phyloP scores from a whole-genome alignment of 495 filamentous ascomycete species.

The Talaromyces stipitatus region DNA sequence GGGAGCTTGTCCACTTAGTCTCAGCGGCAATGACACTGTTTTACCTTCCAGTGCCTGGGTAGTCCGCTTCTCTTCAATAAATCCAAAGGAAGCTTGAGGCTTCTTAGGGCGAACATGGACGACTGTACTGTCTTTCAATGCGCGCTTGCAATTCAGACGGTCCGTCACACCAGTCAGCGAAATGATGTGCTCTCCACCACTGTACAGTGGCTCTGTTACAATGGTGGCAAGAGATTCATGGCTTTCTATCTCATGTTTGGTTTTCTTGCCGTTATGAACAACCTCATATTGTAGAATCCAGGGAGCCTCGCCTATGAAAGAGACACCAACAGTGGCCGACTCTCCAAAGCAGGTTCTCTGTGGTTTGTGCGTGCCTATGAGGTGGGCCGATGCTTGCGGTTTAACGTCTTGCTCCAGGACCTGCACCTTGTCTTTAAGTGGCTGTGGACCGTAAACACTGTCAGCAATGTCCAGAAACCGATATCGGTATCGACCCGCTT shows the following conservation, averaged over 20 bases:
- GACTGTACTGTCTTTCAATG: conserved; percentile 70
- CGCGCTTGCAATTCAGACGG: conserved; percentile 74
- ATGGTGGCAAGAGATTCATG: conserved; percentile 55
- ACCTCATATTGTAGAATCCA: conserved; percentile 92
- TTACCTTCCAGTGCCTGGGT: conserved; percentile 70
- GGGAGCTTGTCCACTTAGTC: conserved; percentile 72
- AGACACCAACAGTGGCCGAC: conserved; percentile 60
- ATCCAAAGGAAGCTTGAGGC: conserved; percentile 75
- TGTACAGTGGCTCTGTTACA: conserved; percentile 59
- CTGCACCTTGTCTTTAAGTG: conserved; percentile 46
- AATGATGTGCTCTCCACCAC: conserved; percentile 83
- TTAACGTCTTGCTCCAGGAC: conserved; percentile 82
- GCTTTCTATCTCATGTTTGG: conserved; percentile 57
- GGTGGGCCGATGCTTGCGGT: conserved; percentile 74
- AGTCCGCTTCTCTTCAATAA: conserved; percentile 66
- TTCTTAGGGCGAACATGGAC: conserved; percentile 80
- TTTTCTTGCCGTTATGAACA: conserved; percentile 79
- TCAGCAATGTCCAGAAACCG: conserved; percentile 75
- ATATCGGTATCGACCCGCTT: conserved; percentile 82
- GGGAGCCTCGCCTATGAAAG: conserved; percentile 71
- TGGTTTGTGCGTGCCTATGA: conserved; percentile 45
- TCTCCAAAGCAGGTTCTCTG: conserved; percentile 76
- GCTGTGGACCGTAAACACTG: conserved; percentile 55
- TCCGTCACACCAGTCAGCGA: conserved; percentile 80
- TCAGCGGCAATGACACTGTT: conserved; percentile 64